Evolutionary conservation across 2,329 filamentous ascomycete species (phyloP), one percentile per base, ranked within the genome.

Genomic region (Neocatenulostroma microsporum): DNA sequence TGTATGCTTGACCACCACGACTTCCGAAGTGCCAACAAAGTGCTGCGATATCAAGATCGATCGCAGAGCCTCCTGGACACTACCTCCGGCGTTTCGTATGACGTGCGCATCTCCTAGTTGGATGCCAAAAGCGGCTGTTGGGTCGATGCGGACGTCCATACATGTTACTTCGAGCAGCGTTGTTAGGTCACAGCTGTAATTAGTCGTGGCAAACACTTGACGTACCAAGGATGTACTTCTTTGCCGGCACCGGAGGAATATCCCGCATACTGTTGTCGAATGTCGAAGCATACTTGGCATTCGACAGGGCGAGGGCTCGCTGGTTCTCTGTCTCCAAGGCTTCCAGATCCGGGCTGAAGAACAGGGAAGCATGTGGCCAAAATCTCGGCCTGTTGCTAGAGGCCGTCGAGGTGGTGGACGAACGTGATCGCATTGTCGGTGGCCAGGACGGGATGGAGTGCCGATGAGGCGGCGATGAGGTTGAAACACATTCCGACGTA

Each of bases 41-140:
- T 89, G 83, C 62, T 91, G 71, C 0, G 82, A 87, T 52, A 91
- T 85, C 42, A 89, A 60, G 38, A 91, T 72, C 14, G 77, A 84
- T 34, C 84, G 78, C 6, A 88, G 68, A 0, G 79, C 81, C 39
- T 89, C 84, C 24, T 68, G 63, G 2, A 75, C 79, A 12, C 48
- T 55, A 32, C 47, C 54, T 9, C 64, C 64, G 4, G 64, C 44
- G 25, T 46, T 46, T 13, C 44, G 42, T 18, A 46, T 46, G 24
- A 46, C 75, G 59, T 91, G 84, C 0, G 84, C 84, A 46, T 87
- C 82, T 26, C 84, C 84, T 13, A 84, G 72, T 14, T 71, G 64
- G 39, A 88, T 80, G 7, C 79, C 80, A 36, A 86, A 80, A 1
- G 80, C 80, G 10, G 72, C 65, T 3, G 76, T 71, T 0, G 84